Base-by-base conservation (phyloP, 2,329 filamentous ascomycete species). In the Bipolaris oryzae region DNA sequence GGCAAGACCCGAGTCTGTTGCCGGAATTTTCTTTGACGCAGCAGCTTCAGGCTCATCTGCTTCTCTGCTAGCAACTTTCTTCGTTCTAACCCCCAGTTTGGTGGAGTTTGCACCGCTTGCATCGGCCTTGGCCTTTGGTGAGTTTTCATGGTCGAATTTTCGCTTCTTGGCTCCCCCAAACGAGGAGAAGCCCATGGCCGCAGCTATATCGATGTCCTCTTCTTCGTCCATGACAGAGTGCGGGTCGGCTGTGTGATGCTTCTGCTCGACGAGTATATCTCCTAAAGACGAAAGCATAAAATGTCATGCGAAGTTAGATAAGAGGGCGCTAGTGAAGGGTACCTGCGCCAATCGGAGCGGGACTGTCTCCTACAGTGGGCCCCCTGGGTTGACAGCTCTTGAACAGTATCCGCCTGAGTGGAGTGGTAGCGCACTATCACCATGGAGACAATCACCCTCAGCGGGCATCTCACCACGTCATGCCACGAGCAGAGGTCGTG, bases 151-250 rank as follows among this genome's bases (percentile, higher is more conserved):
- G 67, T 89, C 86, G 74, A 85, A 88, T 69, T 87, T 88, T 58
- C 89, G 84, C 73, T 89, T 89, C 74, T 89, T 90, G 41, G 81
- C 80, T 1, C 82, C 78, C 63, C 89, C 89, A 70, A 93, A 93
- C 55, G 85, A 83, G 7, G 87, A 83, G 75, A 92, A 92, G 61
- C 90, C 90, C 87, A 92, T 89, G 44, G 84, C 82, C 39, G 84
- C 83, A 20, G 87, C 87, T 73, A 91, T 86, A 3, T 65, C 63
- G 15, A 90, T 51, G 39, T 66, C 62, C 50, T 84, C 84, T 39
- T 84, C 80, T 18, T 78, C 68, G n/a, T 79, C 78, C 59, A 77
- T 72, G 21, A 7, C 21, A 42, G n/a, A 18, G 28, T 7, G 39
- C 31, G 49, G 25, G 28, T 35, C 31, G 35, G 31, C 7, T 18